These are phyloP conservation scores for Arthonia radiata DNA, from an alignment of 495 filamentous ascomycete species.

Conservation along the genomic window DNA sequence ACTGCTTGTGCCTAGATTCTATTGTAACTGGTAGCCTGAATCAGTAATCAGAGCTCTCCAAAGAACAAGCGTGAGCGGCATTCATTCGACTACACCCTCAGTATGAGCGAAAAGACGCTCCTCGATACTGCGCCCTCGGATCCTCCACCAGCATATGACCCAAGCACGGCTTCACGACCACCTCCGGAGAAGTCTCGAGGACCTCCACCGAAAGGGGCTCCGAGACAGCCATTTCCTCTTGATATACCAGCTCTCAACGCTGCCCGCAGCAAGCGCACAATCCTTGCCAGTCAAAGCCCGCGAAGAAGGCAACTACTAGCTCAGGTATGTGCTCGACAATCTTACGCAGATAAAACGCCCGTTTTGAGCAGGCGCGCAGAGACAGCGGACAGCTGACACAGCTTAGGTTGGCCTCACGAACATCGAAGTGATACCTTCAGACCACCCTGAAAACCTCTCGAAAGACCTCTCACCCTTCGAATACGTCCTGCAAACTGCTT, in stretches of 20 bases:
- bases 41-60: too few relatives aligned
- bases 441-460: constrained; percentile 53
- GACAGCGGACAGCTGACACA: too few relatives aligned
- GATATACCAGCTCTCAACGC: constrained; percentile 49
- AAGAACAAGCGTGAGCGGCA: too few relatives aligned
- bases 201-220: constrained; percentile 6
- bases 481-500: constrained; percentile 75
- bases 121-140: constrained; percentile 10
- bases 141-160: constrained; percentile 13
- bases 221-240: constrained; percentile 34
- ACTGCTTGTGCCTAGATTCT: too few relatives aligned
- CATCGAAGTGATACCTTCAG: constrained; percentile 61
- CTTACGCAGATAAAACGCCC: too few relatives aligned
- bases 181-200: constrained; percentile 1
- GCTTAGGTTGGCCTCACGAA: constrained; percentile 41
- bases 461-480: constrained; percentile 63
- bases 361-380: too few relatives aligned
- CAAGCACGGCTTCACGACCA: constrained; percentile 3
- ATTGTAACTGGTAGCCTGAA: too few relatives aligned
- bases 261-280: constrained; percentile 47
- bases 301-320: constrained; percentile 55
- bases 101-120: too few relatives aligned
- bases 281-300: constrained; percentile 75
- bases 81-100: too few relatives aligned
- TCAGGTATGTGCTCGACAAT: constrained; percentile 23